Evolutionary conservation across 2,329 filamentous ascomycete species (phyloP), one percentile per base, ranked within the genome.

Genomic region (Aspergillus sp.): DNA sequence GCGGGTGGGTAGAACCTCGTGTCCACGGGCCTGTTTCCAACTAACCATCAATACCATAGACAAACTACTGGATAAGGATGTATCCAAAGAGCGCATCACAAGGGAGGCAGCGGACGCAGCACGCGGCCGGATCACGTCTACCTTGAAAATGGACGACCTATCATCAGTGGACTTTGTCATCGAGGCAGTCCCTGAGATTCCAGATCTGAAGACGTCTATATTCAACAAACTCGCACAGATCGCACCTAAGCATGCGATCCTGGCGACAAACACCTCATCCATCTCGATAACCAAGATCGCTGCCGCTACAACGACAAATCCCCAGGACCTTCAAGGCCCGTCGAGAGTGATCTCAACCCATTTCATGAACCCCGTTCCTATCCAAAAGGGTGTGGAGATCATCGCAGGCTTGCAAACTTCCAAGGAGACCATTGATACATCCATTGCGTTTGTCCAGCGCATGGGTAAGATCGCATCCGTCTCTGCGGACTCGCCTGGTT

Each of bases 321-420:
- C 91, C 1, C 93, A 80, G 17, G 90, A 96, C 69, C 87, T 90
- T 22, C 88, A 87, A 43, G 89, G 88, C 41, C 89, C 91, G 43
- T 93, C 91, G 5, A 89, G 95, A 48, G 95, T 99, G 9, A 86
- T 99, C 55, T 91, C 91, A 51, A 98, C 95, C 15, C 95, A 99
- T 76, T 99, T 99, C 78, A 99, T 99, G 95, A 99, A 99, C 81
- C 95, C 95, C 0, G 95, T 99, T 0, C 95, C 95, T 2, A 80
- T 99, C 32, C 95, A 98, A 73, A 96, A 96, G 76, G 95, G 95
- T 52, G 95, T 99, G 5, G 95, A 99, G 78, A 97, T 99, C 68
- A 98, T 99, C 73, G 88, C 90, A 51, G 95, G 92, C 30, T 81
- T 99, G 30, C 95, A 99, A 76, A 99, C 95, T 2, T 95, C 90